These are phyloP conservation scores for Mycocalia duriaeana DNA, from an alignment of 1,284 basidiomycete genomes.

Conservation along the genomic window DNA sequence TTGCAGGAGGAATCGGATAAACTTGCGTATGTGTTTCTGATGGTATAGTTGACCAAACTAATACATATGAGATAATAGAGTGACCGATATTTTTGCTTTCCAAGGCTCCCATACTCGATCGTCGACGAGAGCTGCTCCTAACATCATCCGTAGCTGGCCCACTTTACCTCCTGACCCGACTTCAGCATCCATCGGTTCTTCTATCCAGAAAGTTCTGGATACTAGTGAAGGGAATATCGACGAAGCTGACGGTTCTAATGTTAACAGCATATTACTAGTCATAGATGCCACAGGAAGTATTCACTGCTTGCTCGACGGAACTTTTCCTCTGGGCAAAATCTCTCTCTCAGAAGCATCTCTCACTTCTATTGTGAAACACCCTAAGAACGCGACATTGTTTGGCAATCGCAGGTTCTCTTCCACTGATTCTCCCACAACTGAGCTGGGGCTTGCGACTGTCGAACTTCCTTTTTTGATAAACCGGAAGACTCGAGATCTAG, in stretches of 20 bases:
- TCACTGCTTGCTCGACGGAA: constrained; percentile 73
- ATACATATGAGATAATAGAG: constrained; percentile 34
- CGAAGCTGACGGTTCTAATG: constrained; percentile 50
- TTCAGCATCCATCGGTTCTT: constrained; percentile 52
- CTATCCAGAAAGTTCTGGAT: constrained; percentile 28
- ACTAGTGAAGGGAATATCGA: constrained; percentile 35
- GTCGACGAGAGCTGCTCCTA: constrained; percentile 41
- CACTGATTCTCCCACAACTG: constrained; percentile 25
- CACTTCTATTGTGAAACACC: constrained; percentile 47
- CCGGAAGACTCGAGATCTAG: constrained; percentile 59
- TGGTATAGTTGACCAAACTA: constrained; percentile 3
- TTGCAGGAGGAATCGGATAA: constrained; percentile 60
- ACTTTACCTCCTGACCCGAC: constrained; percentile 49
- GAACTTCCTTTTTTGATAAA: constrained; percentile 54
- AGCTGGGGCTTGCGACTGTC: constrained; percentile 43
- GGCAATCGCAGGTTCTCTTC: constrained; percentile 34
- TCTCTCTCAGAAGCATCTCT: constrained; percentile 31
- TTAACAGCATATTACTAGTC: constrained; percentile 58
- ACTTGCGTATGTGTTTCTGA: constrained; percentile 45
- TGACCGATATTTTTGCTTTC: constrained; percentile 73
- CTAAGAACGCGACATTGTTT: constrained; percentile 40
- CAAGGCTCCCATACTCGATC: constrained; percentile 56
- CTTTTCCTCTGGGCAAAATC: constrained; percentile 70
- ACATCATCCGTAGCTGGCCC: constrained; percentile 64
- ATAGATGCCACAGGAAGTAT: constrained; percentile 54